Base-by-base conservation (phyloP, 768 basidiomycete species). In the Epithele typhae region DNA sequence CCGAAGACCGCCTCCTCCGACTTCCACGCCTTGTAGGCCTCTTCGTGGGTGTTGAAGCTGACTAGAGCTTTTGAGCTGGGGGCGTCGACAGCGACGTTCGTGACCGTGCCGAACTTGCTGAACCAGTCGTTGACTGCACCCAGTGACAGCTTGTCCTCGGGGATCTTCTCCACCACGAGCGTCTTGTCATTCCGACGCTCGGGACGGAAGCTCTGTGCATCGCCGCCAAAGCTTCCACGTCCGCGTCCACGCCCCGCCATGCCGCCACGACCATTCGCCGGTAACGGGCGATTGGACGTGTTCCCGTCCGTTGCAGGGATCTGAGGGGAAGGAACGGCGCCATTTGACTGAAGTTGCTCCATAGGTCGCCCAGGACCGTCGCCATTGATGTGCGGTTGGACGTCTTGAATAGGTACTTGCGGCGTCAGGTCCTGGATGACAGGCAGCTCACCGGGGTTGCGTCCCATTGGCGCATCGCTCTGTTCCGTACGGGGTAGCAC, bases 121-220 rank as follows among this genome's bases (percentile, higher is more conserved):
- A 98, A 97, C 84, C 92, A 93, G 17, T 73, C 78, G 57, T 87
- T 89, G 44, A 98, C 84, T 5, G 79, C 70, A 41, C 83, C 84
- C 12, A 92, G 77, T 12, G 78, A 78, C 33, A 95, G 75, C 54
- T 87, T 83, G 51, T 90, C 84, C 40, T 83, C 78, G 0, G 94
- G 94, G 46, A 97, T 94, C 69, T 93, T 93, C 66, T 96, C 92
- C 27, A 98, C 86, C 12, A 96, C 91, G 18, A 98, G 74, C 0
- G 88, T 92, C 67, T 84, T 87, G 64, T 84, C 82, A 49, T 77
- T 78, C 47, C 82, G 73, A 52, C 78, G 76, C 52, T 82, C 81
- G 22, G 79, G 79, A 9, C 79, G 79, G 70, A 85, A 84, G 46
- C 71, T 78, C 48, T 79, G 79, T 6, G 74, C 78, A 24, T 85